Percentiles rank a stretch among this genome's conserved stretches.
These are phyloP conservation scores for Suillus lakei DNA, from an alignment of 768 basidiomycete species.

Conservation along the genomic window DNA sequence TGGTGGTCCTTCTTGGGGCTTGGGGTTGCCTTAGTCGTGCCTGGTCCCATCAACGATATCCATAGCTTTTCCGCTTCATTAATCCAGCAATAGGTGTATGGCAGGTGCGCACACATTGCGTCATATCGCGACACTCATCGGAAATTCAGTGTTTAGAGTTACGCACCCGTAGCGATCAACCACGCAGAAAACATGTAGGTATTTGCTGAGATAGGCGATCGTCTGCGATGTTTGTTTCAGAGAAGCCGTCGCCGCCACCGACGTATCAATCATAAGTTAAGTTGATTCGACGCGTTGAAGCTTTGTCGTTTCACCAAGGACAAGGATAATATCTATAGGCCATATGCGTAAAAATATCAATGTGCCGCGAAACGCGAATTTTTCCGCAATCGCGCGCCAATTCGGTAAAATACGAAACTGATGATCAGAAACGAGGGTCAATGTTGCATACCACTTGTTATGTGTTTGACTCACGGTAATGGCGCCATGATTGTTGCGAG, in stretches of 20 bases:
- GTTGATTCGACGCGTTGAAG: neutral
- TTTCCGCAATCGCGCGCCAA: constrained; percentile 49
- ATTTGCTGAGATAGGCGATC: no score
- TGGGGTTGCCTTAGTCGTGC: neutral
- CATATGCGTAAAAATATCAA: constrained; percentile 14
- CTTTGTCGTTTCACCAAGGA: constrained; percentile 1
- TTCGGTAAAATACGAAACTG: constrained; percentile 53
- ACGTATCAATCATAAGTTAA: neutral
- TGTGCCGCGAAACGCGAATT: constrained; percentile 46
- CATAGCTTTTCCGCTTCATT: neutral
- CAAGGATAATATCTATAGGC: neutral
- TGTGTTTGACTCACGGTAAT: constrained; percentile 50
- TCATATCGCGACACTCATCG: neutral
- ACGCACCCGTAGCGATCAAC: neutral
- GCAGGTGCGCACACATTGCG: neutral
- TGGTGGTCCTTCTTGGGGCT: neutral
- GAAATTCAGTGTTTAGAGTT: neutral
- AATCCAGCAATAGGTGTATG: neutral
- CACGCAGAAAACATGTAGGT: no score
- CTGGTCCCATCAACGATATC: neutral
- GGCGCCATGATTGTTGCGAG: constrained; percentile 65
- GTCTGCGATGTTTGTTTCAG: neutral
- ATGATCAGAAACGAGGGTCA: neutral
- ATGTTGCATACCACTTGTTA: neutral
- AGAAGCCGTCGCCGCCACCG: neutral